These are phyloP conservation scores for Auricularia sp. DNA, from an alignment of 768 basidiomycete species.

Conservation along the genomic window DNA sequence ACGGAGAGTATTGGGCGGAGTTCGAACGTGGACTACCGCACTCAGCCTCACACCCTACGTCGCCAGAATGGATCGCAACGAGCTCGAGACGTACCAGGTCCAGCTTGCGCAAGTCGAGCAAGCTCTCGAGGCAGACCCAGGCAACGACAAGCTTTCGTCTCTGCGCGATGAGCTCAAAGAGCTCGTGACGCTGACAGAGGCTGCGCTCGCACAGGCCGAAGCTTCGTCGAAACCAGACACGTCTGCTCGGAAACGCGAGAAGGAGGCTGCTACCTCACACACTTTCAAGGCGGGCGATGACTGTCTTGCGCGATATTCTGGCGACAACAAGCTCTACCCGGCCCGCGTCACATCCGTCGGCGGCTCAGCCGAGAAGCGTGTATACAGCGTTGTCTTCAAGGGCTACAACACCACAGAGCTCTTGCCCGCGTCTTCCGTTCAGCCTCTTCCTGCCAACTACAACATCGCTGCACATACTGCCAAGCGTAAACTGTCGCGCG, in stretches of 20 bases:
- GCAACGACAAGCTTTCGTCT: constrained; percentile 60
- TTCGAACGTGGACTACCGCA: too few species aligned
- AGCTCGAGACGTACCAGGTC: constrained; percentile 84
- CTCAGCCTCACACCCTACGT: too few species aligned
- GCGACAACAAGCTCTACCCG: constrained; percentile 79
- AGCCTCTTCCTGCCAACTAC: constrained; percentile 44
- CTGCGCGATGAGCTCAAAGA: constrained; percentile 71
- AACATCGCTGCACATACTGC: constrained; percentile 23
- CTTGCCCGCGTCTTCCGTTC: constrained; percentile 61
- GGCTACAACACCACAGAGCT: constrained; percentile 88
- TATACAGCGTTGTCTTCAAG: constrained; percentile 86
- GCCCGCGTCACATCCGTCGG: constrained; percentile 80
- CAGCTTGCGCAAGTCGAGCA: constrained; percentile 83
- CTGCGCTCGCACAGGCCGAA: constrained; percentile 58
- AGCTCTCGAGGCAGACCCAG: constrained; percentile 65
- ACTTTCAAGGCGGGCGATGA: constrained; percentile 75
- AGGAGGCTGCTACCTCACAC: constrained; percentile 37
- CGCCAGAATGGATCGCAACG: constrained; percentile 44
- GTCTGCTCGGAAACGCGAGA: constrained; percentile 41
- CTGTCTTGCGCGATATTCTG: constrained; percentile 76
- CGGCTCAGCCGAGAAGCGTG: constrained; percentile 70
- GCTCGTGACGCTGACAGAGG: constrained; percentile 73
- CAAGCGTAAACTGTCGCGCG: constrained; percentile 73
- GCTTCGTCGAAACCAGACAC: constrained; percentile 48
- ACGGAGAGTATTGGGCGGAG: too few species aligned